These are phyloP conservation scores for Ogataea neopini DNA, from an alignment of 805 yeast genomes.

Conservation along the genomic window DNA sequence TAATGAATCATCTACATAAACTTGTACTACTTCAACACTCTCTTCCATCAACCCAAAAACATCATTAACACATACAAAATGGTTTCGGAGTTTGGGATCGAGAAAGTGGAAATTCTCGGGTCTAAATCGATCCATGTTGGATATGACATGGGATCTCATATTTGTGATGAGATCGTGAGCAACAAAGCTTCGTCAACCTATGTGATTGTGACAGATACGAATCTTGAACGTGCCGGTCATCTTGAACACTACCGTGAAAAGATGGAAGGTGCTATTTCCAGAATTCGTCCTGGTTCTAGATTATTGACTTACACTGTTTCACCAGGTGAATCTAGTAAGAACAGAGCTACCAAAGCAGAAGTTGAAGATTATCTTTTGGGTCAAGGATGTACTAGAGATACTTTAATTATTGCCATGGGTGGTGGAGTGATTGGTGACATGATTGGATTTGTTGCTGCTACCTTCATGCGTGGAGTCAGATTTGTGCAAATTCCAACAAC, in stretches of 20 bases:
- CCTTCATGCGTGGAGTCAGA: constrained; percentile 97
- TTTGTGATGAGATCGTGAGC: constrained; percentile 63
- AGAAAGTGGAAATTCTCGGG: constrained; percentile 77
- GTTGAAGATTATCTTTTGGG: constrained; percentile 86
- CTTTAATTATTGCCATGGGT: constrained; percentile 91
- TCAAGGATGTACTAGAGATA: constrained; percentile 93
- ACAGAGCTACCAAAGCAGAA: constrained; percentile 83
- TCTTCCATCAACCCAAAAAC: neutral
- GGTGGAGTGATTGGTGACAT: constrained; percentile 99
- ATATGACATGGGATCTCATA: constrained; percentile 71
- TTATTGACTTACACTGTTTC: constrained; percentile 72
- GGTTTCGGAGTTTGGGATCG: constrained; percentile 27
- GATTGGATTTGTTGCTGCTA: constrained; percentile 99
- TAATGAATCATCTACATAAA: neutral
- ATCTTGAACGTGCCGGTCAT: constrained; percentile 68
- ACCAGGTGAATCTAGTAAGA: constrained; percentile 93
- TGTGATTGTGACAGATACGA: constrained; percentile 85
- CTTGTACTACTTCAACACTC: neutral
- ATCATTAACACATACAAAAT: constrained; percentile 7
- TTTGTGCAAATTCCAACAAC: constrained; percentile 95
- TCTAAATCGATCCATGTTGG: constrained; percentile 88
- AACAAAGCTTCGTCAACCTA: constrained; percentile 83
- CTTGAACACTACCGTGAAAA: constrained; percentile 47
- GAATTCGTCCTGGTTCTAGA: constrained; percentile 55
- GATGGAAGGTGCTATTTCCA: constrained; percentile 41